Evolutionary conservation across 345 rosid species (phyloP).

Genomic region (Eucalyptus sp.): DNA sequence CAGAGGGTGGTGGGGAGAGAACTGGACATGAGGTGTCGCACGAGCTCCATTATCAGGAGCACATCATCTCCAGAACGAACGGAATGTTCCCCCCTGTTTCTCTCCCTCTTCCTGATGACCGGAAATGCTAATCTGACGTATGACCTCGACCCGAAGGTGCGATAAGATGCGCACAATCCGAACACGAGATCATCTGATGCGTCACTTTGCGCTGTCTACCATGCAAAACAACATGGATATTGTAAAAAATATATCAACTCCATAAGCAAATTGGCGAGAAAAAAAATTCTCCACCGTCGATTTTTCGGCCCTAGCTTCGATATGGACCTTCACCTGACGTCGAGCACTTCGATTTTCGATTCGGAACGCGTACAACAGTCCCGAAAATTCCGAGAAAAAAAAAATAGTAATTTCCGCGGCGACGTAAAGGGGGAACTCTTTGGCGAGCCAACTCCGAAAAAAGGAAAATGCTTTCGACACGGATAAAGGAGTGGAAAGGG

Average conservation of each 20-base stretch:
- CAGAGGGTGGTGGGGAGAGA: neutral
- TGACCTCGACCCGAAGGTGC: neutral
- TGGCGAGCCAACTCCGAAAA: neutral
- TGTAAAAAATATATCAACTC: neutral
- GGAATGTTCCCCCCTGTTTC: neutral
- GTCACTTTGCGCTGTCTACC: neutral
- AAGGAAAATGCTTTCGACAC: neutral
- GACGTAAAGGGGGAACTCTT: neutral
- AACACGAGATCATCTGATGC: neutral
- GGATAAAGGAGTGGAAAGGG: neutral
- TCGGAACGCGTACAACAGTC: neutral
- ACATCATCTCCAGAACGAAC: neutral
- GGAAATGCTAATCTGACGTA: neutral
- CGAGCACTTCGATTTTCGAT: neutral
- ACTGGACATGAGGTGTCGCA: neutral
- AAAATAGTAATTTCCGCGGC: neutral
- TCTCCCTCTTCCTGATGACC: neutral
- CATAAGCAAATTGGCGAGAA: neutral
- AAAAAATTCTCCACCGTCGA: neutral
- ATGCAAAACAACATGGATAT: neutral
- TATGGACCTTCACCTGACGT: neutral
- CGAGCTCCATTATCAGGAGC: neutral
- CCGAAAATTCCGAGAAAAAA: neutral
- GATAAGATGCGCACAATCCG: neutral
- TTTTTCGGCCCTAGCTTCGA: neutral